Evolutionary conservation across 2,329 filamentous ascomycete genomes (phyloP).

Genomic region (Monosporascus sp.): DNA sequence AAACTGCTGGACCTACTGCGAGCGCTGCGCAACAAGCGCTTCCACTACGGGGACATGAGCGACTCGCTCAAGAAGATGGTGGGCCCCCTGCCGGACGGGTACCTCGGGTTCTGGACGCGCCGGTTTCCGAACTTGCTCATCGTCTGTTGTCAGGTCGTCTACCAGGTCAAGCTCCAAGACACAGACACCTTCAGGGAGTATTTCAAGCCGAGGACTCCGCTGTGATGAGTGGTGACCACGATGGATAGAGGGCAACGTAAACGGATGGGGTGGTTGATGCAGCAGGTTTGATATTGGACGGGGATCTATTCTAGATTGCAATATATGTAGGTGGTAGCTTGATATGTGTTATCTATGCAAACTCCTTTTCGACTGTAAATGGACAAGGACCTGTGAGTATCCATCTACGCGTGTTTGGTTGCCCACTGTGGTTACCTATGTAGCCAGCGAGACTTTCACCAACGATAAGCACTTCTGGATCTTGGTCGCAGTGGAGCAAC

Average conservation of each 20-base stretch:
- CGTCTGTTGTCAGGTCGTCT: slow-evolving; percentile 71
- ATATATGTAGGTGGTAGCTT: too few relatives aligned
- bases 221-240: slow-evolving; percentile 5
- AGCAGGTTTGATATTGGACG: too few relatives aligned
- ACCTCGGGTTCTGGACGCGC: slow-evolving; percentile 77
- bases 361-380: too few relatives aligned
- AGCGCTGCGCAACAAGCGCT: slow-evolving; percentile 90
- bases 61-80: slow-evolving; percentile 67
- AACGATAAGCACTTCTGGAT: too few relatives aligned
- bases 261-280: too few relatives aligned
- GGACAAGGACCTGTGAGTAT: too few relatives aligned
- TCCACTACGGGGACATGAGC: slow-evolving; percentile 96
- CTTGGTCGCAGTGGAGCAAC: neutral
- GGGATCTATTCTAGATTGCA: too few relatives aligned
- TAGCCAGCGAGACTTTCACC: too few relatives aligned
- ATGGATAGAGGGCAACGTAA: too few relatives aligned
- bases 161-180: slow-evolving; percentile 58
- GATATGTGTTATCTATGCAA: too few relatives aligned
- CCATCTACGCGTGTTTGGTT: too few relatives aligned
- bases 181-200: slow-evolving; percentile 69
- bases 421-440: too few relatives aligned
- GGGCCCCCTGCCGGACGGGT: slow-evolving; percentile 72
- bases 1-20: slow-evolving; percentile 81
- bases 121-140: slow-evolving; percentile 76
- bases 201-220: slow-evolving; percentile 36